phyloP scores from a whole-genome alignment of 768 basidiomycete genomes.

The Lenzites betulinus region DNA sequence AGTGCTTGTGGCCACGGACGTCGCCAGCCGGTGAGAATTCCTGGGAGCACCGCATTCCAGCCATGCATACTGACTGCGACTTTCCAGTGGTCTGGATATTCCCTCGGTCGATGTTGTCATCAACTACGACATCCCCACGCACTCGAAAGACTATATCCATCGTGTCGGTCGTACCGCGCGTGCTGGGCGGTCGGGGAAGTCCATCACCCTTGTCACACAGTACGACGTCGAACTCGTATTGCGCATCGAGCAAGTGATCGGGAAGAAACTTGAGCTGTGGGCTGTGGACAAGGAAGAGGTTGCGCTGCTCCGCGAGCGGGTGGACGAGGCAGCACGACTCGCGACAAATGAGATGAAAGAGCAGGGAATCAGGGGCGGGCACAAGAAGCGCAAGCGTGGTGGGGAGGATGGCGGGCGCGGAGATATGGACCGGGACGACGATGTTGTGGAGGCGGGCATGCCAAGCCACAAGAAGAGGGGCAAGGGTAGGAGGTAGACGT shows the following conservation, averaged over 20 bases:
- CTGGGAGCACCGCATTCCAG: background rate
- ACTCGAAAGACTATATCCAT: slow-evolving; percentile 99
- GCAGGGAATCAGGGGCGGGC: slow-evolving; percentile 53
- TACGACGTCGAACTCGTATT: slow-evolving; percentile 97
- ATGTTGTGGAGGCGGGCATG: slow-evolving; percentile 89
- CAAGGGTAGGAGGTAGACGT: slow-evolving; percentile 44
- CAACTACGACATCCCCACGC: slow-evolving; percentile 96
- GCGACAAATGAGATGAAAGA: slow-evolving; percentile 86
- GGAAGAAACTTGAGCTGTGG: slow-evolving; percentile 90
- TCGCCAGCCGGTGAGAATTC: slow-evolving; percentile 78
- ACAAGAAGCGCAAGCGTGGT: slow-evolving; percentile 51
- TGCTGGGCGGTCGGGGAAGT: slow-evolving; percentile 95
- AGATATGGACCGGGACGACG: slow-evolving; percentile 90
- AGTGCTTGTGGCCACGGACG: slow-evolving; percentile 93
- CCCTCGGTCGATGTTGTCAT: slow-evolving; percentile 95
- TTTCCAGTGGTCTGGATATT: slow-evolving; percentile 84
- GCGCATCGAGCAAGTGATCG: slow-evolving; percentile 90
- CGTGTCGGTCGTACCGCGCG: slow-evolving; percentile 97
- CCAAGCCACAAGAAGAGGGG: slow-evolving; percentile 55
- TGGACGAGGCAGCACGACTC: slow-evolving; percentile 77
- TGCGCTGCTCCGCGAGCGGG: slow-evolving; percentile 82
- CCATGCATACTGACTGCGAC: background rate
- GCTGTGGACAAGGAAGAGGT: slow-evolving; percentile 88
- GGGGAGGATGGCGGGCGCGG: slow-evolving; percentile 57
- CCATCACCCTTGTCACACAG: slow-evolving; percentile 96